phyloP scores from a whole-genome alignment of 2,329 filamentous ascomycete genomes.

The Fusarium dlaminii region DNA sequence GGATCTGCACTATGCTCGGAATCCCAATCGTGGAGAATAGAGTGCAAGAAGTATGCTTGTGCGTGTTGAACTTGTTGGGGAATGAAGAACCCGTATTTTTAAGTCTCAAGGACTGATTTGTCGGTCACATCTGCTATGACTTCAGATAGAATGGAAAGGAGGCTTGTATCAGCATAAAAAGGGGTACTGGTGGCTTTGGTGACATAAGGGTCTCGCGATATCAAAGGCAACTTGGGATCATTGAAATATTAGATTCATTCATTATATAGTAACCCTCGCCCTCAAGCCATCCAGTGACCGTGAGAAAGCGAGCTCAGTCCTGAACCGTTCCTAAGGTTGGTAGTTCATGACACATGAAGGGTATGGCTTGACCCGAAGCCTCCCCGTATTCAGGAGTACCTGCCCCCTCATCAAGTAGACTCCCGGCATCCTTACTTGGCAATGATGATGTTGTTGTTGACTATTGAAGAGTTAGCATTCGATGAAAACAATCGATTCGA shows the following conservation, averaged over 20 bases:
- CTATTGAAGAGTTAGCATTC: not conserved
- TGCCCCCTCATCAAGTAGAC: constrained; percentile 11
- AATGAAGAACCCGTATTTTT: constrained; percentile 30
- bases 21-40: constrained; percentile 51
- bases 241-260: not conserved
- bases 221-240: not conserved
- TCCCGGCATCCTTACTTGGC: not conserved
- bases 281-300: constrained; percentile 17
- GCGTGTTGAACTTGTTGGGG: constrained; percentile 31
- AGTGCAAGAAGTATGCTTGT: constrained; percentile 37
- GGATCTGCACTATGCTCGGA: constrained; percentile 46
- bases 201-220: not conserved
- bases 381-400: constrained; percentile 17
- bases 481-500: not conserved
- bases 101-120: not conserved
- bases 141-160: not conserved
- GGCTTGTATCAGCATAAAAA: no score
- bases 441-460: constrained; percentile 13
- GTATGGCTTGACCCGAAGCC: constrained; percentile 17
- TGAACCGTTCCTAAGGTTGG: not conserved
- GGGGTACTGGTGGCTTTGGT: no score
- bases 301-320: not conserved
- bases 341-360: constrained; percentile 8
- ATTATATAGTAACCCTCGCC: not conserved
- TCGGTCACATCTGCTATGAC: constrained; percentile 13